These are phyloP conservation scores for Cryptococcus wingfieldii DNA, from an alignment of 1,284 basidiomycete species.

Conservation along the genomic window DNA sequence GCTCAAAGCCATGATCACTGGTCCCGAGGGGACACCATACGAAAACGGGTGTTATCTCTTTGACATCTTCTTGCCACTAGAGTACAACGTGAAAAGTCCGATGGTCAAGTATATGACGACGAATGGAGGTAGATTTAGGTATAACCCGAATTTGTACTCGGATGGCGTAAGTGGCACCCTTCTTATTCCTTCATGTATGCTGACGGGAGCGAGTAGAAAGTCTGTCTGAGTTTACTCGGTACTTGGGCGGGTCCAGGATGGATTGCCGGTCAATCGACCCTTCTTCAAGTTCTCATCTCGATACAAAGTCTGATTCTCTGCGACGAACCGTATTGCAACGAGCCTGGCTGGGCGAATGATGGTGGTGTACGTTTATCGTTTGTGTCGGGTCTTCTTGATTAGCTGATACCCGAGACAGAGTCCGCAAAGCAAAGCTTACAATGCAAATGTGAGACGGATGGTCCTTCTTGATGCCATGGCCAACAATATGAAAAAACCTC, in stretches of 20 bases:
- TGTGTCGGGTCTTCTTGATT: neutral
- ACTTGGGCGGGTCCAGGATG: slow-evolving; percentile 87
- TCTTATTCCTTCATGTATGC: neutral
- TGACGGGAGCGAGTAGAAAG: slow-evolving; percentile 55
- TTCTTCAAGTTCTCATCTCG: slow-evolving; percentile 75
- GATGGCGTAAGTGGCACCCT: slow-evolving; percentile 52
- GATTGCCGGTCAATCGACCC: slow-evolving; percentile 76
- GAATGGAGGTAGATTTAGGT: slow-evolving; percentile 78
- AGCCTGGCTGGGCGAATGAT: slow-evolving; percentile 74
- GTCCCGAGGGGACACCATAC: slow-evolving; percentile 85
- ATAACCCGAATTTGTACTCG: slow-evolving; percentile 87
- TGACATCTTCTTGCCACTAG: slow-evolving; percentile 75
- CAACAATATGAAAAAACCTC: slow-evolving; percentile 67
- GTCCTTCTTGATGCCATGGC: slow-evolving; percentile 75
- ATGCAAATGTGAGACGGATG: slow-evolving; percentile 83
- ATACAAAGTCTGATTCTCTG: slow-evolving; percentile 90
- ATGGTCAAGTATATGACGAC: slow-evolving; percentile 82
- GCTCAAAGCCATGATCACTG: slow-evolving; percentile 80
- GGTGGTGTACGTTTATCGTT: slow-evolving; percentile 58
- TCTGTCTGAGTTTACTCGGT: slow-evolving; percentile 82
- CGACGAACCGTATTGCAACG: slow-evolving; percentile 82
- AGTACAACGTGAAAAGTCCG: slow-evolving; percentile 49
- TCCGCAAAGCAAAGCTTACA: slow-evolving; percentile 46
- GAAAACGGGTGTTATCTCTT: slow-evolving; percentile 60
- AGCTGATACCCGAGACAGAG: slow-evolving; percentile 52